Conservation (phyloP, 2,329 filamentous ascomycete genomes). For the Monascus ruber region DNA sequence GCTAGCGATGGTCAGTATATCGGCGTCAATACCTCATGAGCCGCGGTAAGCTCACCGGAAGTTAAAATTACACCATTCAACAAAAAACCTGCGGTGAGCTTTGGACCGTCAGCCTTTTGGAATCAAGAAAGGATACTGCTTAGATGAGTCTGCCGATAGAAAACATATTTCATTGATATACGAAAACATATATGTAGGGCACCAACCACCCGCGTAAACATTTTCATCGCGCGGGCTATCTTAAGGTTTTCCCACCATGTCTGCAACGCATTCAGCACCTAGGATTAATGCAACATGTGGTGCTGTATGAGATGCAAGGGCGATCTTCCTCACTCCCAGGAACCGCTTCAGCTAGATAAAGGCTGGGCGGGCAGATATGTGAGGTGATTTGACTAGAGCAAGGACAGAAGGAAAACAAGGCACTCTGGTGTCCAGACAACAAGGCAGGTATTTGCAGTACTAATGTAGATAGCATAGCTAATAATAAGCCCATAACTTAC, state of each 20-base stretch:
- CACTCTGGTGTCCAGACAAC: slow-evolving; percentile 6
- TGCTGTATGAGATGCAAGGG: slow-evolving; percentile 52
- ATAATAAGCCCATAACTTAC: slow-evolving; percentile 50
- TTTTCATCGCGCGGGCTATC: slow-evolving; percentile 46
- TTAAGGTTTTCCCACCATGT: slow-evolving; percentile 67
- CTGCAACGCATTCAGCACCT: slow-evolving; percentile 54
- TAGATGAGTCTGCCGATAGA: slow-evolving; percentile 5
- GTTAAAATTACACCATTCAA: slow-evolving; percentile 25
- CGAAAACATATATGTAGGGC: slow-evolving; percentile 47
- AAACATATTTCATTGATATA: slow-evolving; percentile 7
- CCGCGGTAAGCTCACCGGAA: slow-evolving; percentile 18
- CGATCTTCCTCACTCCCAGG: slow-evolving; percentile 74
- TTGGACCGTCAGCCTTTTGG: slow-evolving; percentile 8
- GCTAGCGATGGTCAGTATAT: slow-evolving; percentile 43
- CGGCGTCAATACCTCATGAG: neutral
- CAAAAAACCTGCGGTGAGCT: slow-evolving; percentile 32
- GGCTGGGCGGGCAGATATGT: slow-evolving; percentile 72
- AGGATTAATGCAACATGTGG: slow-evolving; percentile 50
- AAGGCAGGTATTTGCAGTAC: slow-evolving; percentile 4
- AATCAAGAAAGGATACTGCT: slow-evolving; percentile 2
- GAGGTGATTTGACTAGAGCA: slow-evolving; percentile 38
- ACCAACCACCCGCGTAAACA: slow-evolving; percentile 51
- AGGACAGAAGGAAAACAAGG: slow-evolving; percentile 9
- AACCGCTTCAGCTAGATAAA: slow-evolving; percentile 63
- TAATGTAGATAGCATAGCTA: too few relatives aligned